A percentile compares a stretch with the other conserved stretches of the same genome.
Evolutionary conservation across 2,329 filamentous ascomycete genomes (phyloP).

Genomic region (Fusarium sp.): DNA sequence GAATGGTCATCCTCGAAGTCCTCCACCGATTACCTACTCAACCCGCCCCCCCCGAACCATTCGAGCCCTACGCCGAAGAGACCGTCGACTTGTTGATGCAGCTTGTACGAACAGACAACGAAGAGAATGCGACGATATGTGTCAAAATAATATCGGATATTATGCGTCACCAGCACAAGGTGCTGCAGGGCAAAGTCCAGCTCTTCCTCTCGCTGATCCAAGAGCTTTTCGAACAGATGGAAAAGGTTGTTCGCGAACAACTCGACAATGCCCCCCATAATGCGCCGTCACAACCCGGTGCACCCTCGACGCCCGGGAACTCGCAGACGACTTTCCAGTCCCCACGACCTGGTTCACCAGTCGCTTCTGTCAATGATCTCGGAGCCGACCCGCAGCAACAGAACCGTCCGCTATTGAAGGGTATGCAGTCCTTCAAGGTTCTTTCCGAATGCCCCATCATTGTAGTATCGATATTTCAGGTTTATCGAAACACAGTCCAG

Average conservation of each 20-base stretch:
- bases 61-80: conserved; percentile 90
- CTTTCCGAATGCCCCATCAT: conserved; percentile 98
- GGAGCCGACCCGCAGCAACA: conserved; percentile 86
- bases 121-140: conserved; percentile 98
- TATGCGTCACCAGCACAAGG: conserved; percentile 91
- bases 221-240: conserved; percentile 96
- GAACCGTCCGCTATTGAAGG: conserved; percentile 84
- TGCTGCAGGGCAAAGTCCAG: conserved; percentile 84
- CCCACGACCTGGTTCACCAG: conserved; percentile 90
- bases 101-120: conserved; percentile 91
- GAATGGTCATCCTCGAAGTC: conserved; percentile 94
- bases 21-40: conserved; percentile 85
- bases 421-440: conserved; percentile 99
- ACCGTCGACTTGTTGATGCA: conserved; percentile 92
- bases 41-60: conserved; percentile 80
- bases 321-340: conserved; percentile 85
- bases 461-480: conserved; percentile 97
- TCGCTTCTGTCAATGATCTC: conserved; percentile 85
- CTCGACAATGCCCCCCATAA: conserved; percentile 82
- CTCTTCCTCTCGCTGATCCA: conserved; percentile 92
- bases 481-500: conserved; percentile 84
- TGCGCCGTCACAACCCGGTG: conserved; percentile 66
- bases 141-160: conserved; percentile 99
- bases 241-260: conserved; percentile 93
- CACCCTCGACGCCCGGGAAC: conserved; percentile 77